Conservation (phyloP, 2,329 filamentous ascomycete species). For the Trichoderma aggressivum region DNA sequence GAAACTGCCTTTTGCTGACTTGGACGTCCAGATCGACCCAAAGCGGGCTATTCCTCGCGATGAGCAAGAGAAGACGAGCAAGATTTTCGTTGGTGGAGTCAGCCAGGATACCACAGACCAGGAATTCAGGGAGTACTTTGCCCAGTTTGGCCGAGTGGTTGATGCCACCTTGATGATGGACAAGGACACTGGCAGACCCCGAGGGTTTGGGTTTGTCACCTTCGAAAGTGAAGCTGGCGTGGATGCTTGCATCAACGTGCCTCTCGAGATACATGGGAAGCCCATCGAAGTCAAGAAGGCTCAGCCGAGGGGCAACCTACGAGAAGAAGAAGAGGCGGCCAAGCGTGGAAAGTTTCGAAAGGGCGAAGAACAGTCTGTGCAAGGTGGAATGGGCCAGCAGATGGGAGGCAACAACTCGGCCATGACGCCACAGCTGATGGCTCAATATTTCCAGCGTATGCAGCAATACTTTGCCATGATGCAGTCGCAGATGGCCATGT, state of each 20-base stretch:
- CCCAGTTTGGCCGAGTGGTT: constrained; percentile 91
- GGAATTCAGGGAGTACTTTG: constrained; percentile 95
- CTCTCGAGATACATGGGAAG: constrained; percentile 91
- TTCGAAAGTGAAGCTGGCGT: constrained; percentile 96
- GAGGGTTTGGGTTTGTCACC: constrained; percentile 96
- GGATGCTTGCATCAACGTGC: constrained; percentile 79
- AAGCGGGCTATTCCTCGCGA: constrained; percentile 96
- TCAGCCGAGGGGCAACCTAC: constrained; percentile 89
- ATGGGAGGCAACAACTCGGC: constrained; percentile 49
- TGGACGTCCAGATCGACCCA: constrained; percentile 73
- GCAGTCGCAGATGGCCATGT: constrained; percentile 91
- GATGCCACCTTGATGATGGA: constrained; percentile 99
- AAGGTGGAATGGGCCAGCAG: constrained; percentile 40
- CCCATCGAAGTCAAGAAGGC: constrained; percentile 98
- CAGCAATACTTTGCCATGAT: constrained; percentile 95
- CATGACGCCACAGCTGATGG: constrained; percentile 97
- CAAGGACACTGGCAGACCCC: constrained; percentile 94
- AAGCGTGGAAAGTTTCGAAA: constrained; percentile 61
- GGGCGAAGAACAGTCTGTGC: constrained; percentile 43
- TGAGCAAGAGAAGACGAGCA: constrained; percentile 96
- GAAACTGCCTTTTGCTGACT: constrained; percentile 24
- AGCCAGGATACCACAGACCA: constrained; percentile 95
- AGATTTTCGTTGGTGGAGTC: constrained; percentile 97
- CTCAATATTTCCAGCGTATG: constrained; percentile 97
- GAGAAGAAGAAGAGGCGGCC: constrained; percentile 78